Conservation (phyloP, 2,329 filamentous ascomycete genomes). For the Pseudocercospora vitis region DNA sequence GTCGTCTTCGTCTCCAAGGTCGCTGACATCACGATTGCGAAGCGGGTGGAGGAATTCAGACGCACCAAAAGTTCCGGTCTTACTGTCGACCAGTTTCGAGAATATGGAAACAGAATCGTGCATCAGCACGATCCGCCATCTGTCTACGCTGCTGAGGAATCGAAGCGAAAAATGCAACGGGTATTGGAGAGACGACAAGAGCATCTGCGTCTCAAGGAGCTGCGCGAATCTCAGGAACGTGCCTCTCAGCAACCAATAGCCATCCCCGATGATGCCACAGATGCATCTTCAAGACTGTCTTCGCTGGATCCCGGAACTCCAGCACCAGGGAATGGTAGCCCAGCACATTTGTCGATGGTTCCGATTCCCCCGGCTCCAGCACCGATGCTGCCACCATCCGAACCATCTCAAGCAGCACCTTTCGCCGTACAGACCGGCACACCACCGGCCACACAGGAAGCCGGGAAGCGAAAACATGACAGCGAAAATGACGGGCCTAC, state of each 20-base stretch:
- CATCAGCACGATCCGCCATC: constrained; percentile 79
- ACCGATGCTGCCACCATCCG: constrained; percentile 3
- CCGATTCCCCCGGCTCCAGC: neutral
- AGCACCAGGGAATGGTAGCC: constrained; percentile 3
- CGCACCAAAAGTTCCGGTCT: constrained; percentile 79
- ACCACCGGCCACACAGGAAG: constrained; percentile 16
- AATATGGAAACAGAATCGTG: constrained; percentile 66
- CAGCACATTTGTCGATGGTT: neutral
- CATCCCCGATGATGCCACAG: constrained; percentile 24
- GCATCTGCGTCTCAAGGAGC: constrained; percentile 17
- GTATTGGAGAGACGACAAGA: constrained; percentile 35
- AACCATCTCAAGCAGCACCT: neutral
- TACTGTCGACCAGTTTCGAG: constrained; percentile 82
- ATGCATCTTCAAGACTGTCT: constrained; percentile 25
- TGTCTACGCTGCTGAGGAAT: constrained; percentile 66
- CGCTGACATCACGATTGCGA: constrained; percentile 87
- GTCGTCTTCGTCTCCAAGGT: constrained; percentile 99
- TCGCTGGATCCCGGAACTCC: constrained; percentile 23
- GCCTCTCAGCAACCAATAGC: constrained; percentile 14
- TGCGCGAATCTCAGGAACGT: constrained; percentile 20
- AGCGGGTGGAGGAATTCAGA: constrained; percentile 88
- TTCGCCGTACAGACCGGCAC: constrained; percentile 2
- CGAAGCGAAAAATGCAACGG: constrained; percentile 40
- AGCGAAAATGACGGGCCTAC: constrained; percentile 20
- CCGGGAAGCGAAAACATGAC: constrained; percentile 22